Percentiles rank a stretch among this genome's conserved stretches.
These are phyloP conservation scores for Pholiota microspora DNA, from an alignment of 768 basidiomycete species.

Conservation along the genomic window DNA sequence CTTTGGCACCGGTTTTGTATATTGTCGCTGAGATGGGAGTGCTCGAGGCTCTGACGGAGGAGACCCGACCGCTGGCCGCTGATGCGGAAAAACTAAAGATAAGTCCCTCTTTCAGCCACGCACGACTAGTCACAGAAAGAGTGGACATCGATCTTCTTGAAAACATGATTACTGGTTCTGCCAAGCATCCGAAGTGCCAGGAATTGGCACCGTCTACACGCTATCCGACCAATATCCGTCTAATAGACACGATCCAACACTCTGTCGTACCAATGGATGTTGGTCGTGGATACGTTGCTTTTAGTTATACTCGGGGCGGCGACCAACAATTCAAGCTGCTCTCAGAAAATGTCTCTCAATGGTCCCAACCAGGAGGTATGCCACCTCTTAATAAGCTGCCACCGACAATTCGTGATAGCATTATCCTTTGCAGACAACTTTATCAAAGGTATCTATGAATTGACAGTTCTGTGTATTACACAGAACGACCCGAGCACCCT, in stretches of 20 bases:
- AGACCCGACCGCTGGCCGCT: neutral
- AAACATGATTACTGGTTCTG: neutral
- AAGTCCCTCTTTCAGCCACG: neutral
- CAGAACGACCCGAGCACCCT: neutral
- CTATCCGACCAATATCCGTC: neutral
- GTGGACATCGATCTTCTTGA: neutral
- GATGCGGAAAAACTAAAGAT: neutral
- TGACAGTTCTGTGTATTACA: constrained; percentile 3
- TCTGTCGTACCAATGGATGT: neutral
- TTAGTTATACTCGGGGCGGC: constrained; percentile 5
- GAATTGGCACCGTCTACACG: neutral
- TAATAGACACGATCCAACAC: neutral
- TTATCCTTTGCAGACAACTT: neutral
- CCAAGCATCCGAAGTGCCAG: neutral
- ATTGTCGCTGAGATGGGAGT: neutral
- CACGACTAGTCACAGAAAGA: neutral
- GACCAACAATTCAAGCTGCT: constrained; percentile 3
- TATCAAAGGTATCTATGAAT: constrained; percentile 4
- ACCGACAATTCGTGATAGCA: neutral
- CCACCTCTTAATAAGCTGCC: neutral
- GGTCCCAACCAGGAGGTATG: neutral
- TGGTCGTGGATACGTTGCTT: neutral
- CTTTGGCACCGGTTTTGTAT: neutral
- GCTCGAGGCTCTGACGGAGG: neutral
- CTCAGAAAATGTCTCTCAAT: neutral